Evolutionary conservation across 1,284 basidiomycete species (phyloP), one percentile per base, ranked within the genome.

Genomic region (Ustilago crameri): DNA sequence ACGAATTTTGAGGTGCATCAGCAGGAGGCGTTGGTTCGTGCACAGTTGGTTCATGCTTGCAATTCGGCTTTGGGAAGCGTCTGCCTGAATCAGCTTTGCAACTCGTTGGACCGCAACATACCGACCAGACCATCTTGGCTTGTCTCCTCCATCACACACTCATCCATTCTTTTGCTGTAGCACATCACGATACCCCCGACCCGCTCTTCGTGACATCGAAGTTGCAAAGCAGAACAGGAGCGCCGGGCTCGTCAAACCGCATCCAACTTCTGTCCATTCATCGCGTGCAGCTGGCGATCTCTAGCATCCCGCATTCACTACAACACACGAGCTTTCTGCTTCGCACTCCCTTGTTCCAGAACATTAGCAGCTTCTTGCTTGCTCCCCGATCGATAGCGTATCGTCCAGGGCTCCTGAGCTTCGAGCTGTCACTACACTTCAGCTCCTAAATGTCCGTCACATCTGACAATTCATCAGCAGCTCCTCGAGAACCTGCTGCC

Each of bases 371-470:
- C 38, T 41, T 37, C 48, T 50, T 9, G 17, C 18, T 50, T 23
- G 37, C 15, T 48, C n/a, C 27, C 18, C n/a, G 15, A 15, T n/a
- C n/a, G 12, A 17, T 5, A 9, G 35, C 17, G 30, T 5, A 17
- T 9, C 47, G 9, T 5, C 15, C 32, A 34, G n/a, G 22, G 20
- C 35, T 46, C 22, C 20, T 34, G n/a, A 24, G 46, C 50, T 41
- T 17, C 26, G 44, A 49, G n/a, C 27, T 10, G 17, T 24, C 20
- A 12, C 23, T 14, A 14, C 22, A 24, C 50, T n/a, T 38, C 34
- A 35, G 37, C 48, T 47, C 26, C 55, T 66, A 49, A 60, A 67
- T 67, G 64, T 53, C 51, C 51, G 51, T 46, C 43, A 40, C 59
- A 55, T 62, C 58, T 47, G 44, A 62, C 30, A 27, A 22, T 30